phyloP scores from a whole-genome alignment of 2,329 filamentous ascomycete genomes.

The Pyricularia pennisetigena region DNA sequence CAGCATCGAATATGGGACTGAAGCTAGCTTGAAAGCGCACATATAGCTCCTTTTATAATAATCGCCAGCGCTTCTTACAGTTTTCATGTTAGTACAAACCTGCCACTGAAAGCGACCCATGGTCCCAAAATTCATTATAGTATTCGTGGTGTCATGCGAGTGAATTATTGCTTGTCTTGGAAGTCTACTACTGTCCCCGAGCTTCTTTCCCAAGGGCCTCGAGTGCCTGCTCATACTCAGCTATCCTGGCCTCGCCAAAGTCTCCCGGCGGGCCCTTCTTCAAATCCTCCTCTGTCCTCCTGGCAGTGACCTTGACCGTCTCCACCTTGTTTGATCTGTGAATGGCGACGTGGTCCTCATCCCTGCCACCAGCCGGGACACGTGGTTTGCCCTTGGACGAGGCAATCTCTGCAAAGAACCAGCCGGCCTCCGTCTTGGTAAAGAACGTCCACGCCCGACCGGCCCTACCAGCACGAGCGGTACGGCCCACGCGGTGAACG shows the following conservation, averaged over 20 bases:
- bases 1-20: not conserved
- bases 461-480: conserved; percentile 66
- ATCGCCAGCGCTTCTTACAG: not conserved
- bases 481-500: conserved; percentile 85
- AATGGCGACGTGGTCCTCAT: conserved; percentile 18
- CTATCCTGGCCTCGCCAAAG: conserved; percentile 36
- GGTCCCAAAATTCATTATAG: not conserved
- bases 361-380: not conserved
- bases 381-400: conserved; percentile 27
- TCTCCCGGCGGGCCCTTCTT: conserved; percentile 13
- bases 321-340: conserved; percentile 34
- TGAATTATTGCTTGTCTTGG: too few species aligned
- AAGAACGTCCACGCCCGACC: conserved; percentile 84
- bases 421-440: conserved; percentile 70
- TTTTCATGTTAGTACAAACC: not conserved
- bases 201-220: conserved; percentile 54
- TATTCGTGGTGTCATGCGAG: not conserved
- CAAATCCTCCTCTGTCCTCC: conserved; percentile 23
- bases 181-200: not conserved
- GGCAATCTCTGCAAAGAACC: conserved; percentile 85
- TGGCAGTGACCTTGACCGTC: conserved; percentile 35
- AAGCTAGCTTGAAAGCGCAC: not conserved
- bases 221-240: conserved; percentile 46
- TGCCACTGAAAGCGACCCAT: not conserved
- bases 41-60: not conserved